A percentile compares a stretch with the other conserved stretches of the same genome.
These are phyloP conservation scores for Cutaneotrichosporon dermatis DNA, from an alignment of 1,284 basidiomycete species.

Conservation along the genomic window DNA sequence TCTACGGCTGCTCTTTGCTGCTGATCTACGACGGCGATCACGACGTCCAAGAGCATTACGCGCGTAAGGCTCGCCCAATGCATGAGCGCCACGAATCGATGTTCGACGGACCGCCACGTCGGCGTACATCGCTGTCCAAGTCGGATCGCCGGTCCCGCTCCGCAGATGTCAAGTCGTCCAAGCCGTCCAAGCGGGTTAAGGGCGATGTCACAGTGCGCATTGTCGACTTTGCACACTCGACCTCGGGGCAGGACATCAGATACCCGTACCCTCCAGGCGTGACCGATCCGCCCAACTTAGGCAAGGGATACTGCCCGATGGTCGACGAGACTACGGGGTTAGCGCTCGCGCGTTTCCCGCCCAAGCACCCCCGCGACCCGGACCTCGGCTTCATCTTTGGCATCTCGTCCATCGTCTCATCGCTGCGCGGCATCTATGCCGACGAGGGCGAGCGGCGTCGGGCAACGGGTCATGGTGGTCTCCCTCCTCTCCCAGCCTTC, in stretches of 20 bases:
- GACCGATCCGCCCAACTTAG: constrained; percentile 49
- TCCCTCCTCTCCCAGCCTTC: constrained; percentile 12
- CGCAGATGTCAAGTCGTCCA: constrained; percentile 12
- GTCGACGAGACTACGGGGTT: constrained; percentile 72
- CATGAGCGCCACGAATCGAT: constrained; percentile 11
- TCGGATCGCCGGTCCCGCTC: constrained; percentile 12
- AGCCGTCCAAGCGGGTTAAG: constrained; percentile 55
- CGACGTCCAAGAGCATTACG: constrained; percentile 65
- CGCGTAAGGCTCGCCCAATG: constrained; percentile 9
- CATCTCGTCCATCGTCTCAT: constrained; percentile 69
- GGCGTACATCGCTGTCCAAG: constrained; percentile 4
- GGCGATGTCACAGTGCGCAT: constrained; percentile 94
- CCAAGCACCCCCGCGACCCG: constrained; percentile 78
- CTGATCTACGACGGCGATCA: constrained; percentile 96
- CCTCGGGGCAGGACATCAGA: constrained; percentile 87
- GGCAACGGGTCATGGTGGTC: background rate
- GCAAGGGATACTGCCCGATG: constrained; percentile 73
- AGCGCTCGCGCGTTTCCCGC: constrained; percentile 83
- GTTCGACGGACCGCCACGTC: constrained; percentile 1
- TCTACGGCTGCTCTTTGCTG: constrained; percentile 95
- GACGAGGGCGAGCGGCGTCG: constrained; percentile 55
- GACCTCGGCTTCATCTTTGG: constrained; percentile 94
- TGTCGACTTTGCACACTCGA: constrained; percentile 98
- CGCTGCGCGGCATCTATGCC: constrained; percentile 77
- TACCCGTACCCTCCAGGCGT: constrained; percentile 47